Conservation (phyloP, 805 yeast species). For the Teunomyces kruisii region DNA sequence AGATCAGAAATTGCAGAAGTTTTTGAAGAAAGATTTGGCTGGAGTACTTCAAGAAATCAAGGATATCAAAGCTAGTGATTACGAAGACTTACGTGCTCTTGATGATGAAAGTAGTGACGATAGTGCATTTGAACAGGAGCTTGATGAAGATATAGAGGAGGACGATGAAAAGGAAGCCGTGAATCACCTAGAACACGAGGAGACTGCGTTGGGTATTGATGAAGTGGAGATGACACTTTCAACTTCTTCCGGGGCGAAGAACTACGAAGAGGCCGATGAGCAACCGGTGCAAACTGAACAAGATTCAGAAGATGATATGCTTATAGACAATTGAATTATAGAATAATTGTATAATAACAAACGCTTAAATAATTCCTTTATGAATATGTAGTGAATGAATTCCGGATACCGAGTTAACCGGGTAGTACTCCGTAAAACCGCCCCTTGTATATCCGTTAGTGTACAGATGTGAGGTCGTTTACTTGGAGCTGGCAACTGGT, state of each 20-base stretch:
- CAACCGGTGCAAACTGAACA: background rate
- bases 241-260: background rate
- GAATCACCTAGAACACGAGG: constrained; percentile 10
- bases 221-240: background rate
- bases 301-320: constrained; percentile 10
- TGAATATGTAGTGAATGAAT: background rate
- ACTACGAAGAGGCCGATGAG: background rate
- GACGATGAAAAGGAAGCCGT: constrained; percentile 10
- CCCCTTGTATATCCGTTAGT: constrained; percentile 1
- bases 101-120: constrained; percentile 20
- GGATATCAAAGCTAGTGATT: constrained; percentile 26
- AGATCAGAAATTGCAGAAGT: constrained; percentile 29
- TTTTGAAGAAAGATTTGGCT: constrained; percentile 26
- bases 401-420: background rate
- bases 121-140: constrained; percentile 13
- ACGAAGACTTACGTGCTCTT: constrained; percentile 23
- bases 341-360: constrained; percentile 5
- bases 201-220: constrained; percentile 3
- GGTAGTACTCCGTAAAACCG: background rate
- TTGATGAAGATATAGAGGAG: constrained; percentile 19
- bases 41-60: constrained; percentile 28
- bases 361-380: background rate
- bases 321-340: constrained; percentile 7
- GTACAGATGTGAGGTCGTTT: constrained; percentile 4
- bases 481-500: constrained; percentile 1